Conservation (phyloP, 208 protist species). For the Crithidia mellificae region DNA sequence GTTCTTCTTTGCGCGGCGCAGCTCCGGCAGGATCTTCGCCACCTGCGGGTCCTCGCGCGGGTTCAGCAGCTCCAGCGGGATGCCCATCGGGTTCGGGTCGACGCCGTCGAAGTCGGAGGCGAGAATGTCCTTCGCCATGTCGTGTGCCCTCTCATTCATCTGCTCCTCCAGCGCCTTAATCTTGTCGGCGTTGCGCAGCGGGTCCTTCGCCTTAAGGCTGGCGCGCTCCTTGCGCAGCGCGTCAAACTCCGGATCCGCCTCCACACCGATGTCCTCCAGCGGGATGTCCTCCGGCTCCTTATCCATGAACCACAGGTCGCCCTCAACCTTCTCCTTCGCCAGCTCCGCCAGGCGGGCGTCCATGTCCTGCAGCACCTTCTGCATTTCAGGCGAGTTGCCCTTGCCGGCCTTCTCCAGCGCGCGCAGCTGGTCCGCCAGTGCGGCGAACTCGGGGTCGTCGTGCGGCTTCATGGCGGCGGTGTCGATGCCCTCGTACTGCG, state of each 20-base stretch:
- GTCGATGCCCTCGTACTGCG: conserved; percentile 57
- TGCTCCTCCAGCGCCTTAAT: conserved; percentile 61
- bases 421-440: conserved; percentile 58
- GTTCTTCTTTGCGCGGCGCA: conserved; percentile 62
- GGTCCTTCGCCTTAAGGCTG: conserved; percentile 61
- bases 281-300: conserved; percentile 70
- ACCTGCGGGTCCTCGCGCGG: conserved; percentile 58
- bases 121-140: conserved; percentile 49
- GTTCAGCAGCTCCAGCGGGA: conserved; percentile 62
- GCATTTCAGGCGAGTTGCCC: conserved; percentile 29
- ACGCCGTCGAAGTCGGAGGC: conserved; percentile 62
- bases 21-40: conserved; percentile 56
- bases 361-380: conserved; percentile 50
- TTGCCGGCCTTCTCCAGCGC: conserved; percentile 39
- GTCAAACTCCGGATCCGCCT: conserved; percentile 45
- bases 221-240: conserved; percentile 52
- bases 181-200: conserved; percentile 49
- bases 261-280: conserved; percentile 57
- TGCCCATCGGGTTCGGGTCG: conserved; percentile 51
- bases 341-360: conserved; percentile 45
- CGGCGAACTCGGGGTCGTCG: conserved; percentile 59
- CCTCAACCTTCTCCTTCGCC: conserved; percentile 62
- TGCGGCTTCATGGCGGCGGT: conserved; percentile 56
- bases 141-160: conserved; percentile 66
- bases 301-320: conserved; percentile 74